Conservation (phyloP, 1,139 yeast species). For the Cylindricascospora bacillispora region DNA sequence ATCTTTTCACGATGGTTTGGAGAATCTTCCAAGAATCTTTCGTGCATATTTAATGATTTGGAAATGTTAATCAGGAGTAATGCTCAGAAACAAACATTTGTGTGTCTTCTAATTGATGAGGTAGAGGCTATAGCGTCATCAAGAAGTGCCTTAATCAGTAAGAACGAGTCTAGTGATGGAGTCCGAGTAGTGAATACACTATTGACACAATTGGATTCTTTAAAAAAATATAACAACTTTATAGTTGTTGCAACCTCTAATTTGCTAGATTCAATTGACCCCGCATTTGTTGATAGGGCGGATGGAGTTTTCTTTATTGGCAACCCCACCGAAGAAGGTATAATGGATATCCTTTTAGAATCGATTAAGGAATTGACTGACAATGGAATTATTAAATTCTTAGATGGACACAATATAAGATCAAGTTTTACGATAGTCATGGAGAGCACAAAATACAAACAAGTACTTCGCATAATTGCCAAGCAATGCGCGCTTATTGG, state of each 20-base stretch:
- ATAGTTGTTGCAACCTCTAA: conserved; percentile 30
- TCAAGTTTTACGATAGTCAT: too few relatives aligned
- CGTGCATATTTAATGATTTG: conserved; percentile 25
- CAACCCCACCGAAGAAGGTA: conserved; percentile 21
- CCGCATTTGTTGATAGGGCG: conserved; percentile 30
- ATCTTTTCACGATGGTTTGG: conserved; percentile 33
- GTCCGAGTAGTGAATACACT: conserved; percentile 31
- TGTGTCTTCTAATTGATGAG: conserved; percentile 29
- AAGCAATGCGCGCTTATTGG: too few relatives aligned
- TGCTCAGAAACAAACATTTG: conserved; percentile 11
- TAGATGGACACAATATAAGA: background rate
- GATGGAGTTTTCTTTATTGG: conserved; percentile 25
- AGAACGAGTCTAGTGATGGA: conserved; percentile 29
- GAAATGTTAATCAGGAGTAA: conserved; percentile 13
- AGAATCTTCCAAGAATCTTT: conserved; percentile 24
- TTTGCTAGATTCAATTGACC: conserved; percentile 23
- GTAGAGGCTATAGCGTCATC: conserved; percentile 31
- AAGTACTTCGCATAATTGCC: too few relatives aligned
- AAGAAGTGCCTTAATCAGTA: conserved; percentile 23
- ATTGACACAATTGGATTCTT: conserved; percentile 27
- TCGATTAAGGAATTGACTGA: conserved; percentile 14
- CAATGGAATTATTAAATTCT: conserved; percentile 8
- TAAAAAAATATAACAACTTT: conserved; percentile 25
- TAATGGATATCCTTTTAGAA: conserved; percentile 17
- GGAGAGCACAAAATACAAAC: too few relatives aligned